Conservation (phyloP, 2,329 filamentous ascomycete species). For the Lasiodiplodia citricola region DNA sequence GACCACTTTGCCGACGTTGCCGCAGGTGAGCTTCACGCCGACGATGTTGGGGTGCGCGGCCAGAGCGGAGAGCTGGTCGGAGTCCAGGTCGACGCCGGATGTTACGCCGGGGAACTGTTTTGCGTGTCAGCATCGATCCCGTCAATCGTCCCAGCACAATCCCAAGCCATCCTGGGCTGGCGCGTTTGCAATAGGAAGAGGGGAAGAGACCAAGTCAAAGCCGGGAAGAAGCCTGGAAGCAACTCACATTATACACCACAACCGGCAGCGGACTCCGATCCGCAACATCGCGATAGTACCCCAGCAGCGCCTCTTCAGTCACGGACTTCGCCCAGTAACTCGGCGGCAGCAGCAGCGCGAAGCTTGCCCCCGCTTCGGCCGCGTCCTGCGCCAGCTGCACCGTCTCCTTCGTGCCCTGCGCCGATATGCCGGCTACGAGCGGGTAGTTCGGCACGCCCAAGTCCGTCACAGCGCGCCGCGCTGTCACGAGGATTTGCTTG, state of each 20-base stretch:
- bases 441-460: conserved; percentile 45
- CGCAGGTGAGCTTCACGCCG: conserved; percentile 70
- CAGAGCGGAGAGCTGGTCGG: conserved; percentile 62
- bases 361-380: conserved; percentile 45
- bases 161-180: not conserved
- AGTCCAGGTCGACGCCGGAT: conserved; percentile 71
- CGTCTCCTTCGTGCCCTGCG: conserved; percentile 44
- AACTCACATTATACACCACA: conserved; percentile 37
- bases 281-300: conserved; percentile 47
- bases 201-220: not conserved
- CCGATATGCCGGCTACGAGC: conserved; percentile 54
- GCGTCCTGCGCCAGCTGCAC: conserved; percentile 47
- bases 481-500: conserved; percentile 48
- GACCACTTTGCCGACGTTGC: conserved; percentile 65
- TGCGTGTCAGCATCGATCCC: not conserved
- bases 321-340: conserved; percentile 50
- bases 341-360: conserved; percentile 47
- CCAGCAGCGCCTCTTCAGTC: conserved; percentile 41
- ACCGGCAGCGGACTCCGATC: conserved; percentile 39
- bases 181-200: not conserved
- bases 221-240: not conserved
- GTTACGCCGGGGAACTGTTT: conserved; percentile 66
- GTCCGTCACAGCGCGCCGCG: conserved; percentile 46
- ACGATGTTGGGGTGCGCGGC: conserved; percentile 63
- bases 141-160: not conserved